Conservation (phyloP, 768 basidiomycete species). For the Thelephora ganbajun region DNA sequence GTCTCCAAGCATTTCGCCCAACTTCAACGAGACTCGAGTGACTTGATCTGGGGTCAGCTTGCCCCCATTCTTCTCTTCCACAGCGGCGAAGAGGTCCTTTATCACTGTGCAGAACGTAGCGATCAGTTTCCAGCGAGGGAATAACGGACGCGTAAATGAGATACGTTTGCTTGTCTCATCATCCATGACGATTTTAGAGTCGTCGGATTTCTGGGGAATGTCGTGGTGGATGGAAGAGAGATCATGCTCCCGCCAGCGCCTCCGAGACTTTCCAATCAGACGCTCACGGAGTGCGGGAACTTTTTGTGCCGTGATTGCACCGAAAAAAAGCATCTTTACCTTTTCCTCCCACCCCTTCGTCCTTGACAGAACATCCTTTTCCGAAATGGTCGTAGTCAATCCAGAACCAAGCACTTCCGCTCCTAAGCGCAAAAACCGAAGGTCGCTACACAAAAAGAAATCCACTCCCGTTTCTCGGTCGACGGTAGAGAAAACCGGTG, state of each 20-base stretch:
- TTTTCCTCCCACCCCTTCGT: neutral
- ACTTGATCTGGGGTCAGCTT: slow-evolving; percentile 35
- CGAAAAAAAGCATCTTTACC: neutral
- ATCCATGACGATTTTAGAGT: no score
- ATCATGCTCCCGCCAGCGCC: no score
- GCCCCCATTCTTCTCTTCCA: no score
- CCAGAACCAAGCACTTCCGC: slow-evolving; percentile 18
- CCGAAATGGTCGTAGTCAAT: slow-evolving; percentile 27
- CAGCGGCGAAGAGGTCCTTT: no score
- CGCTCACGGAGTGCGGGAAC: no score
- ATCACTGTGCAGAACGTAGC: no score
- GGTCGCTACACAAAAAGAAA: slow-evolving; percentile 29
- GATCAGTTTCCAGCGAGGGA: no score
- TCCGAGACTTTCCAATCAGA: no score
- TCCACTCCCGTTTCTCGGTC: slow-evolving; percentile 7
- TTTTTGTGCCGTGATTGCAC: no score
- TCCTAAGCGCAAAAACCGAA: slow-evolving; percentile 25
- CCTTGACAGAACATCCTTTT: neutral
- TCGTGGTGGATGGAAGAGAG: no score
- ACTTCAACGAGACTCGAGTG: slow-evolving; percentile 40
- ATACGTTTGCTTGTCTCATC: neutral
- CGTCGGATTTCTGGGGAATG: no score
- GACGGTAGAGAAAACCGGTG: slow-evolving; percentile 3
- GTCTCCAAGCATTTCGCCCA: slow-evolving; percentile 43
- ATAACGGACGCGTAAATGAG: neutral